Conservation (phyloP, 768 basidiomycete species). For the Daedaleopsis sinensis region DNA sequence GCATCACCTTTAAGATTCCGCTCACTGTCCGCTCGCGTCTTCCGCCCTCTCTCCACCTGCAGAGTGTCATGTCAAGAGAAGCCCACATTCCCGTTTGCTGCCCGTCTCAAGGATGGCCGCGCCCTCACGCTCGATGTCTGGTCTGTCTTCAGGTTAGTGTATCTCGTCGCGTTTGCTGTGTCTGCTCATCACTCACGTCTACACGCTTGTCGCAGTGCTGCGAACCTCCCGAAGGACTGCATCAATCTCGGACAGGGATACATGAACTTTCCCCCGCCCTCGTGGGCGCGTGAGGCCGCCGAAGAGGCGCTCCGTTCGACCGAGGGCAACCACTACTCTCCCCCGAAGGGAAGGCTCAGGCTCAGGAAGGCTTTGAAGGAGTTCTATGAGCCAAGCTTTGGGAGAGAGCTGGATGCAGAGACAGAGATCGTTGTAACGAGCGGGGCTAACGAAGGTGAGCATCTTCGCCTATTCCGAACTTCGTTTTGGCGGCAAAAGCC, state of each 20-base stretch:
- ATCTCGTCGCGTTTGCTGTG: neutral
- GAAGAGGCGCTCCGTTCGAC: constrained; percentile 63
- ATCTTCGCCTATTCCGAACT: no score
- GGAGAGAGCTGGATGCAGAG: constrained; percentile 79
- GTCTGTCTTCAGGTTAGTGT: constrained; percentile 79
- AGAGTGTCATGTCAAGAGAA: no score
- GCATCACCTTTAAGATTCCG: no score
- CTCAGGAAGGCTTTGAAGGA: constrained; percentile 85
- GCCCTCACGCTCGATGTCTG: constrained; percentile 84
- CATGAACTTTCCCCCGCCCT: constrained; percentile 89
- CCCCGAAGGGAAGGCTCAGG: constrained; percentile 86
- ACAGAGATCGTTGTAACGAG: constrained; percentile 92
- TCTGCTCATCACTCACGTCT: neutral
- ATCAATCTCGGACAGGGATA: constrained; percentile 91
- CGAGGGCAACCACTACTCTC: constrained; percentile 82
- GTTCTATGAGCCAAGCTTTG: constrained; percentile 72
- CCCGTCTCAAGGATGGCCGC: constrained; percentile 73
- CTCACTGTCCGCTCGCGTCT: no score
- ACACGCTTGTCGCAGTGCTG: constrained; percentile 55
- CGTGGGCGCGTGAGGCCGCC: constrained; percentile 77
- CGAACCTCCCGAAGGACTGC: constrained; percentile 85
- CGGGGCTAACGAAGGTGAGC: constrained; percentile 91
- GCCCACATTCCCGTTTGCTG: constrained; percentile 51
- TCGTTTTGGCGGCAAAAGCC: no score
- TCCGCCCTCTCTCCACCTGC: no score